A percentile compares a stretch with the other conserved stretches of the same genome.
phyloP scores from a whole-genome alignment of 2,329 filamentous ascomycete genomes.

The Aspergillus clavatus region DNA sequence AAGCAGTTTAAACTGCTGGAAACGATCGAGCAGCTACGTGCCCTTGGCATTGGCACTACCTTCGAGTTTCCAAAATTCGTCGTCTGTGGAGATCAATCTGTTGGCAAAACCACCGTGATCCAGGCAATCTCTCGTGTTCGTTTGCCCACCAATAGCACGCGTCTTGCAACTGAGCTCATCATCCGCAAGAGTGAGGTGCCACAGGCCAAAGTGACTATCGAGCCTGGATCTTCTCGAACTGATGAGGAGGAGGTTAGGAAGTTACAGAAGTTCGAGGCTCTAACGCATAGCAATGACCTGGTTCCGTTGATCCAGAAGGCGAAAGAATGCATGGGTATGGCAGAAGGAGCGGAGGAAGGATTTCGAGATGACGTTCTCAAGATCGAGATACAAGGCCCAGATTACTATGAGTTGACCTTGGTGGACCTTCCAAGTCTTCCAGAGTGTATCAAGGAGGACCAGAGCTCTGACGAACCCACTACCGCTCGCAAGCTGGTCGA shows the following conservation, averaged over 20 bases:
- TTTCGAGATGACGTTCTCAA: constrained; percentile 52
- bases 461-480: constrained; percentile 51
- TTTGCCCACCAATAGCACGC: constrained; percentile 57
- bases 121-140: constrained; percentile 60
- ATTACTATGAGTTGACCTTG: constrained; percentile 56
- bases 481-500: constrained; percentile 48
- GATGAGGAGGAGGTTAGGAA: constrained; percentile 15
- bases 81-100: constrained; percentile 60
- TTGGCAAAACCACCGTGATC: constrained; percentile 58
- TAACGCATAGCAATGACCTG: not conserved
- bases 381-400: constrained; percentile 56
- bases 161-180: constrained; percentile 58
- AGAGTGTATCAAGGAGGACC: constrained; percentile 55
- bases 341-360: constrained; percentile 12
- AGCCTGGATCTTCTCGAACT: constrained; percentile 35
- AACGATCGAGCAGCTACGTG: constrained; percentile 53
- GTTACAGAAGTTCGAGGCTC: constrained; percentile 10
- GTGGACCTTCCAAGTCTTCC: constrained; percentile 59
- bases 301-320: constrained; percentile 21
- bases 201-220: constrained; percentile 25
- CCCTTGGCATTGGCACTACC: constrained; percentile 46
- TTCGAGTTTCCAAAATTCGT: constrained; percentile 58
- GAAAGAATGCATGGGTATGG: constrained; percentile 22
- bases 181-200: constrained; percentile 35
- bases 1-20: constrained; percentile 55